Percentiles rank a stretch among this genome's conserved stretches.
Conservation (phyloP, 345 rosid species). For the Durio zibethinus region DNA sequence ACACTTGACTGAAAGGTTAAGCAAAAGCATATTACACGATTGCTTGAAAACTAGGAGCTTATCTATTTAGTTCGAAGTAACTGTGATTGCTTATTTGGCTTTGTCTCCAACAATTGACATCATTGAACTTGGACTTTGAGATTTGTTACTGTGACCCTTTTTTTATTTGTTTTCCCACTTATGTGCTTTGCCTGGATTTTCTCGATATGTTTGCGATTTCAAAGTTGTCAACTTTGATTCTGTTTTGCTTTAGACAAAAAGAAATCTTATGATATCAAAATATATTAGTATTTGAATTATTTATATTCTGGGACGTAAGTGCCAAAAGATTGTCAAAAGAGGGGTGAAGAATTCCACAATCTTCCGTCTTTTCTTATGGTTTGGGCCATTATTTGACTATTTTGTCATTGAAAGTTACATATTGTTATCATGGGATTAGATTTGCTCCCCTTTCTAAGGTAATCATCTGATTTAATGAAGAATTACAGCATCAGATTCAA, state of each 20-base stretch:
- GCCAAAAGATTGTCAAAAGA: slow-evolving; percentile 2
- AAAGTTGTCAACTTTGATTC: slow-evolving; percentile 11
- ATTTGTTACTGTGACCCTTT: slow-evolving; percentile 1
- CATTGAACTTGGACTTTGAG: slow-evolving; percentile 21
- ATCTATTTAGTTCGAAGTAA: slow-evolving; percentile 10
- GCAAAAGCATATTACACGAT: neutral
- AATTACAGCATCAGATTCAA: neutral
- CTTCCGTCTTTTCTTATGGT: slow-evolving; percentile 2
- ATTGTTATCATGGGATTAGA: slow-evolving; percentile 9
- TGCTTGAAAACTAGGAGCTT: slow-evolving; percentile 2
- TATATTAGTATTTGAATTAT: slow-evolving; percentile 6
- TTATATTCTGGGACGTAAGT: neutral
- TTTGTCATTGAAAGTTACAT: slow-evolving; percentile 6
- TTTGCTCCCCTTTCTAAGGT: slow-evolving; percentile 6
- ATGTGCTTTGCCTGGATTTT: slow-evolving; percentile 19
- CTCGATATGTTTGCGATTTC: slow-evolving; percentile 1
- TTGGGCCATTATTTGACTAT: slow-evolving; percentile 15
- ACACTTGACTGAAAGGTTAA: neutral
- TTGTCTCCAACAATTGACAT: slow-evolving; percentile 16
- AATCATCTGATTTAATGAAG: slow-evolving; percentile 15
- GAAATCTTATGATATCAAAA: neutral
- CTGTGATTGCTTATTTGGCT: neutral
- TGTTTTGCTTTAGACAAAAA: slow-evolving; percentile 7
- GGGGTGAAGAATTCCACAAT: slow-evolving; percentile 1
- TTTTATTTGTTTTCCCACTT: slow-evolving; percentile 10